phyloP scores from a whole-genome alignment of 2,329 filamentous ascomycete genomes.

The Diaporthe vexans region DNA sequence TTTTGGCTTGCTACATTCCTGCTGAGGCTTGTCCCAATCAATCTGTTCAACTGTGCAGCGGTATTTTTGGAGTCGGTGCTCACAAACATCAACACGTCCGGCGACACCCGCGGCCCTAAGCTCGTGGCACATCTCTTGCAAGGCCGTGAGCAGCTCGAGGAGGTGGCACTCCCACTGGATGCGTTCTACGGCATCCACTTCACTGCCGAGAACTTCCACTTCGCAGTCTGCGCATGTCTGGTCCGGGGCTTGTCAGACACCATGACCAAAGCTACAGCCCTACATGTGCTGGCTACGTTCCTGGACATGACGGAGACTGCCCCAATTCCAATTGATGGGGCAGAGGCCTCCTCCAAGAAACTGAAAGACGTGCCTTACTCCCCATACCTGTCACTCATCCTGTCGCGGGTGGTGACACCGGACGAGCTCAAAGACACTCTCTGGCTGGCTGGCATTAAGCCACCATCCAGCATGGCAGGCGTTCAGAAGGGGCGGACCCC shows the following conservation, averaged over 20 bases:
- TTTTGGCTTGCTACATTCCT: slow-evolving; percentile 80
- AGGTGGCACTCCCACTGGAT: slow-evolving; percentile 73
- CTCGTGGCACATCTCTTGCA: slow-evolving; percentile 73
- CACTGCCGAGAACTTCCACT: slow-evolving; percentile 74
- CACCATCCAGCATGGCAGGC: slow-evolving; percentile 55
- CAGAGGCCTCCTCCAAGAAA: slow-evolving; percentile 44
- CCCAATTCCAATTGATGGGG: slow-evolving; percentile 48
- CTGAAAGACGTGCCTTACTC: slow-evolving; percentile 56
- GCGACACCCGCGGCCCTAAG: slow-evolving; percentile 70
- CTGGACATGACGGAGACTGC: slow-evolving; percentile 64
- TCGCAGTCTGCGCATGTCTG: slow-evolving; percentile 75
- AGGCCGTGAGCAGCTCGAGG: slow-evolving; percentile 71
- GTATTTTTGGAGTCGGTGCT: slow-evolving; percentile 75
- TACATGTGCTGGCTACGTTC: slow-evolving; percentile 74
- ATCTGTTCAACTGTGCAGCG: slow-evolving; percentile 76
- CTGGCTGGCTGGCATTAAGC: slow-evolving; percentile 70
- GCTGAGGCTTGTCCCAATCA: slow-evolving; percentile 72
- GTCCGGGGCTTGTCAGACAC: slow-evolving; percentile 75
- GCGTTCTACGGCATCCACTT: slow-evolving; percentile 77
- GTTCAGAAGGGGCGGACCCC: slow-evolving; percentile 57
- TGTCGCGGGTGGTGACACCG: slow-evolving; percentile 67
- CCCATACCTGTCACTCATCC: slow-evolving; percentile 73
- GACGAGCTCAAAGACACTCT: slow-evolving; percentile 75
- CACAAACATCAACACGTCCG: slow-evolving; percentile 73
- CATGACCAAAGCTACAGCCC: slow-evolving; percentile 69